Percentiles rank a stretch among this genome's conserved stretches.
Conservation (phyloP, 2,329 filamentous ascomycete genomes). For the Scedosporium minutisporum region DNA sequence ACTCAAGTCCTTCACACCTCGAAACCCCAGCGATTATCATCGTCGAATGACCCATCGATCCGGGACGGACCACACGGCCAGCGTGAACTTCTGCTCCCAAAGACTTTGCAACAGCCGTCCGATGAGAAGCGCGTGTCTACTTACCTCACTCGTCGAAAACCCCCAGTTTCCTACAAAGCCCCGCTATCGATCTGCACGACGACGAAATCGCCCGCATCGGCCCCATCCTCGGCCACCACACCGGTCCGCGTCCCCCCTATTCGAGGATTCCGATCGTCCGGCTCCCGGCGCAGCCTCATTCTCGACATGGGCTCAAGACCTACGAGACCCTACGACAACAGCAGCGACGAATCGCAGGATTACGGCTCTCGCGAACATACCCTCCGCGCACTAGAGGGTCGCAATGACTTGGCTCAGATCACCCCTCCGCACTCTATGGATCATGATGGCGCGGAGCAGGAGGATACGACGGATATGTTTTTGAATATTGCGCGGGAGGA, state of each 20-base stretch:
- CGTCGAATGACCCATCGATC: constrained; percentile 19
- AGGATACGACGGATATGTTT: constrained; percentile 50
- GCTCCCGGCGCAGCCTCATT: constrained; percentile 43
- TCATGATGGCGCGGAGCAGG: constrained; percentile 26
- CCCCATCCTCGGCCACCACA: constrained; percentile 16
- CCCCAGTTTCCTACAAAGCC: constrained; percentile 33
- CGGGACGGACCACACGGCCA: constrained; percentile 31
- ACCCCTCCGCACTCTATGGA: constrained; percentile 6
- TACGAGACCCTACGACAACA: constrained; percentile 34
- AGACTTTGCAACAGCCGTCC: constrained; percentile 27
- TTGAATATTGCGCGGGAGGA: constrained; percentile 50
- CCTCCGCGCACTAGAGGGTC: constrained; percentile 41
- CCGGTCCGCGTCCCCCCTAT: constrained; percentile 41
- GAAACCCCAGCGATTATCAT: constrained; percentile 8
- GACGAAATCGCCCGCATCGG: constrained; percentile 9
- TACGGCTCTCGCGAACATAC: constrained; percentile 35
- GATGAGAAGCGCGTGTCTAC: constrained; percentile 34
- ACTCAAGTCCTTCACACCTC: not conserved
- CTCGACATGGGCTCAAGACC: constrained; percentile 43
- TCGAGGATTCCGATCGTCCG: constrained; percentile 46
- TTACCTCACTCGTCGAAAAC: constrained; percentile 24
- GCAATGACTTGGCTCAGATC: constrained; percentile 19
- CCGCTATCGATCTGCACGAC: constrained; percentile 19
- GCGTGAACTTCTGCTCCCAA: constrained; percentile 37
- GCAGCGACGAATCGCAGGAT: constrained; percentile 26